These are phyloP conservation scores for Scalesia atractyloides DNA, from an alignment of 129 eudicot species.

Conservation along the genomic window DNA sequence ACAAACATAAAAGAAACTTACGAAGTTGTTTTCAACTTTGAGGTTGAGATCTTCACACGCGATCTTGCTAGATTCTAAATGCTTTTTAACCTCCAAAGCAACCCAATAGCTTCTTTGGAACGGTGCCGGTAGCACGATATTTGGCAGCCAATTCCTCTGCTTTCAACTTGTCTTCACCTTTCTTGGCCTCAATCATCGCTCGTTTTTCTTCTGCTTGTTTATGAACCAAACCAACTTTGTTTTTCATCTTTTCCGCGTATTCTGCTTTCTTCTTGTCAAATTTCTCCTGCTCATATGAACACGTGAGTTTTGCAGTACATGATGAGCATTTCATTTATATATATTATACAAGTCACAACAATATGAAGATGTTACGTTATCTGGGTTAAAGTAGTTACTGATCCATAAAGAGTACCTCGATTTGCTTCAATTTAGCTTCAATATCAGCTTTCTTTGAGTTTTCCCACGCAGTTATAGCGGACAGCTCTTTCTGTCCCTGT, in stretches of 20 bases:
- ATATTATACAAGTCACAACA: background rate
- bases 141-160: constrained; percentile 87
- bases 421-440: constrained; percentile 69
- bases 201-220: constrained; percentile 85
- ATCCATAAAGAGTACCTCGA: constrained; percentile 52
- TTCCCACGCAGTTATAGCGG: constrained; percentile 80
- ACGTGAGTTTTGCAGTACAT: background rate
- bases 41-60: background rate
- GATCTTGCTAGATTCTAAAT: background rate
- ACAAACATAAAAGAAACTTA: constrained; percentile 24
- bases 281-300: constrained; percentile 58
- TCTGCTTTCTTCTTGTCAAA: constrained; percentile 83
- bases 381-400: background rate
- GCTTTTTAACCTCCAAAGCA: constrained; percentile 65
- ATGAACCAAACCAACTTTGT: constrained; percentile 64
- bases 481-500: constrained; percentile 74
- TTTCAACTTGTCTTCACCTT: constrained; percentile 58
- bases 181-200: constrained; percentile 69
- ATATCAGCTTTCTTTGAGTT: constrained; percentile 69
- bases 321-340: background rate
- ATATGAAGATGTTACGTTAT: background rate
- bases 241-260: constrained; percentile 71
- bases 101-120: constrained; percentile 60
- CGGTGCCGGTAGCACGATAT: constrained; percentile 68
- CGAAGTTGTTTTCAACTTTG: constrained; percentile 5